Conservation (phyloP, 345 rosid species). For the Eucalyptus albens region DNA sequence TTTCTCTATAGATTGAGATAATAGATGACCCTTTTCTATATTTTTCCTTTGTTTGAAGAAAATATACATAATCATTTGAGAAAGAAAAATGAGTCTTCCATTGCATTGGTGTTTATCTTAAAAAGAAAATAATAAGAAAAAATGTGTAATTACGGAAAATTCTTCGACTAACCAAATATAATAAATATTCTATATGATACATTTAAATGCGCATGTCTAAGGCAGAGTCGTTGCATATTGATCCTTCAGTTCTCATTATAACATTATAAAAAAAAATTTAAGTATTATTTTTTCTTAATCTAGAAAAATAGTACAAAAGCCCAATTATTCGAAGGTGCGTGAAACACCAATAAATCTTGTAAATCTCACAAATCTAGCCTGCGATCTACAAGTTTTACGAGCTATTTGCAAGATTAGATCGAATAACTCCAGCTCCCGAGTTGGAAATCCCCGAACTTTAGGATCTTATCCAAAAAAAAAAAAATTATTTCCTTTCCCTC, state of each 20-base stretch:
- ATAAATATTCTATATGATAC: not conserved
- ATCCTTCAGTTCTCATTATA: not conserved
- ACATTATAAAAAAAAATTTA: no score
- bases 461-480: not conserved
- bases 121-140: not conserved
- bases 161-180: accelerated
- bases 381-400: not conserved
- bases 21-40: not conserved
- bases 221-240: not conserved
- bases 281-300: not conserved
- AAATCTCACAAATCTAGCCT: not conserved
- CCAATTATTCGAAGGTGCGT: not conserved
- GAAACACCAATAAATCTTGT: accelerated
- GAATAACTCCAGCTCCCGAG: not conserved
- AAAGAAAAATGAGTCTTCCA: not conserved
- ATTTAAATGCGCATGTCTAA: not conserved
- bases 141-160: not conserved
- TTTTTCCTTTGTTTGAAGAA: not conserved
- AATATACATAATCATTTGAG: not conserved
- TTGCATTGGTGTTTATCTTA: not conserved
- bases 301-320: not conserved
- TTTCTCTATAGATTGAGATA: not conserved
- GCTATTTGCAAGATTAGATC: not conserved
- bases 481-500: not conserved
- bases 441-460: not conserved